phyloP scores from a whole-genome alignment of 2,329 filamentous ascomycete species.

The Tolypocladium ovalisporum region DNA sequence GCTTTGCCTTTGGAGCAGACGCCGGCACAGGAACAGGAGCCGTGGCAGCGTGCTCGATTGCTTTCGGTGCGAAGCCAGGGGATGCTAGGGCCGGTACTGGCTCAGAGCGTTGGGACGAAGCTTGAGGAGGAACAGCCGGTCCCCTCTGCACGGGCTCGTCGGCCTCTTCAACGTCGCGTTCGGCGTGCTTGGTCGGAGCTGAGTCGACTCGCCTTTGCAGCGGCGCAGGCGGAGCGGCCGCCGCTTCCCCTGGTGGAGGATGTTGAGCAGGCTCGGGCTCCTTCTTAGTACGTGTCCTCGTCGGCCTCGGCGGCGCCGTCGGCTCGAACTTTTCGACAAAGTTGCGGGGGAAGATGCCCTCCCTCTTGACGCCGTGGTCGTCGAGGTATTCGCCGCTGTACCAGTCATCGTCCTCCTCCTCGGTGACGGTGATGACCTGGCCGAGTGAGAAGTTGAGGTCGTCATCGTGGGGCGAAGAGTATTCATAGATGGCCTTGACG shows the following conservation, averaged over 20 bases:
- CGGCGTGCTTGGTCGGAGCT: constrained; percentile 15
- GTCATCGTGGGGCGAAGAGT: constrained; percentile 85
- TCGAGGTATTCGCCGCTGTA: constrained; percentile 82
- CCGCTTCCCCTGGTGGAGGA: constrained; percentile 23
- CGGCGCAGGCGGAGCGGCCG: constrained; percentile 23
- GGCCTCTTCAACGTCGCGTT: constrained; percentile 24
- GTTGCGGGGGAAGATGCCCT: constrained; percentile 90
- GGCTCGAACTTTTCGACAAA: constrained; percentile 97
- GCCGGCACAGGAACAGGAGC: constrained; percentile 14
- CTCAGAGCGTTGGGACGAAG: constrained; percentile 18
- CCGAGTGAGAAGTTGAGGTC: constrained; percentile 79
- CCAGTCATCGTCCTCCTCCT: constrained; percentile 90
- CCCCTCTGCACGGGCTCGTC: constrained; percentile 18
- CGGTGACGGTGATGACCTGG: constrained; percentile 88
- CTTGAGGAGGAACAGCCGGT: constrained; percentile 15
- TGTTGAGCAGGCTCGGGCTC: constrained; percentile 23
- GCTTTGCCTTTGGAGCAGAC: constrained; percentile 23
- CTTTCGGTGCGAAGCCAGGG: constrained; percentile 22
- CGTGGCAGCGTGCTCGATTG: constrained; percentile 25
- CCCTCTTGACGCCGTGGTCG: constrained; percentile 58
- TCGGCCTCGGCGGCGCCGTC: constrained; percentile 75
- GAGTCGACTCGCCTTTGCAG: constrained; percentile 17
- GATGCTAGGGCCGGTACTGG: constrained; percentile 10
- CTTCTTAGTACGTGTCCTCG: constrained; percentile 61
- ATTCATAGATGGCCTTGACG: constrained; percentile 94